Conservation (phyloP, 169 alveolate genomes). For the Cardiosporidium cionae region DNA sequence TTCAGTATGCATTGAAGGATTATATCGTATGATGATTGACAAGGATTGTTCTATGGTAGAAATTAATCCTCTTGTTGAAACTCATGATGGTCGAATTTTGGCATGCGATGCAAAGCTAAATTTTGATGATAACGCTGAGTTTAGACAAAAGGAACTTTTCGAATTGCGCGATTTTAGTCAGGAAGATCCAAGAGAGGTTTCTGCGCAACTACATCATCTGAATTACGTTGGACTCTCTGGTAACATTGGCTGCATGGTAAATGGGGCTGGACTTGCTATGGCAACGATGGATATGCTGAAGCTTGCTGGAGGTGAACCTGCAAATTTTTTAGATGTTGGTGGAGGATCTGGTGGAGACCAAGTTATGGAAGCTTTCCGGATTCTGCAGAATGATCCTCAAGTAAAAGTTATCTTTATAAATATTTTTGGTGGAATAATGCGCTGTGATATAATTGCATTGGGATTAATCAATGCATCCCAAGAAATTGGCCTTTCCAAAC, state of each 20-base stretch:
- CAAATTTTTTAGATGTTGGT: slow-evolving; percentile 96
- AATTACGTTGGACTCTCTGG: slow-evolving; percentile 88
- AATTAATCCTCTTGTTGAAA: slow-evolving; percentile 86
- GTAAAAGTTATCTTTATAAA: slow-evolving; percentile 85
- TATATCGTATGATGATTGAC: slow-evolving; percentile 68
- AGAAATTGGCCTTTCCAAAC: slow-evolving; percentile 23
- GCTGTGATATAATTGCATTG: slow-evolving; percentile 80
- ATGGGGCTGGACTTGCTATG: slow-evolving; percentile 99
- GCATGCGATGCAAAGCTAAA: slow-evolving; percentile 88
- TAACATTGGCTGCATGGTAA: slow-evolving; percentile 75
- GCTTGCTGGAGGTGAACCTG: slow-evolving; percentile 83
- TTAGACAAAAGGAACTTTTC: slow-evolving; percentile 74
- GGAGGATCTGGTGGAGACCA: slow-evolving; percentile 83
- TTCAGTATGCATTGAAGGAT: slow-evolving; percentile 2
- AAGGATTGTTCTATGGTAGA: slow-evolving; percentile 87
- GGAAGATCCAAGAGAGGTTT: slow-evolving; percentile 71
- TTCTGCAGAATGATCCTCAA: slow-evolving; percentile 44
- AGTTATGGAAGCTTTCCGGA: slow-evolving; percentile 80
- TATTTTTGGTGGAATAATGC: slow-evolving; percentile 92
- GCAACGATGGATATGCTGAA: slow-evolving; percentile 81
- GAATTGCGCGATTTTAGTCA: slow-evolving; percentile 26
- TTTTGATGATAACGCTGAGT: slow-evolving; percentile 90
- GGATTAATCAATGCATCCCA: slow-evolving; percentile 80
- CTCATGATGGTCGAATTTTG: slow-evolving; percentile 68
- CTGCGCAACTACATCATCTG: slow-evolving; percentile 77